Evolutionary conservation across 1,139 yeast species (phyloP), one percentile per base, ranked within the genome.

Genomic region (Pneumocystis carinii): DNA sequence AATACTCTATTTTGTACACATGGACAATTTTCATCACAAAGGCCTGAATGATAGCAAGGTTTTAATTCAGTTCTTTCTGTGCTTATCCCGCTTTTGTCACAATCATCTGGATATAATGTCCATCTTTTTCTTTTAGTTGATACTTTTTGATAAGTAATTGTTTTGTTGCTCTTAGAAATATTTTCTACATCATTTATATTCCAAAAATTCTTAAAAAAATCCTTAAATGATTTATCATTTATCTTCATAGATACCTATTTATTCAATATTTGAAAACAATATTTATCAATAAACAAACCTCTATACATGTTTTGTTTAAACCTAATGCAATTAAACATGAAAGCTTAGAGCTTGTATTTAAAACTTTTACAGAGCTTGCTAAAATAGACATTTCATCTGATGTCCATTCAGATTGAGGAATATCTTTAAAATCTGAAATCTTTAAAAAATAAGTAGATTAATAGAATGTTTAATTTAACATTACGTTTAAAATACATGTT

Each of bases 41-140:
- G 65, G n/a, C 67, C 67, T n/a, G 14, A 37, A 42, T 66, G 67
- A 64, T 65, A 63, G 42, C 67, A 66, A 35, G 67, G 67, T 17
- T 56, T 64, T 41, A 65, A 62, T 38, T 65, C 64, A 14, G 64
- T 66, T 12, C 67, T 60, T 57, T 62, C 59, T 19, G 62, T 62
- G 36, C 64, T 66, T 19, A 65, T 60, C 5, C 67, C 67, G 27
- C 65, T 64, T 5, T 64, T 61, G n/a, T 65, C 64, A 39, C 66
- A 65, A 42, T 66, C 67, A n/a, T 66, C 67, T n/a, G 67, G 67
- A 37, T 65, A 66, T 6, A 61, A 61, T 14, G 58, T 14, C 64
- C 62, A 35, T 64, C 65, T 35, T 66, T 66, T 59, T 65, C 65
- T 60, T 66, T 66, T 58, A 62, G 63, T 48, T 29, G 27, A 55